Evolutionary conservation across 73 alveolate species (phyloP).

Genomic region (Paramecium sonneborni): DNA sequence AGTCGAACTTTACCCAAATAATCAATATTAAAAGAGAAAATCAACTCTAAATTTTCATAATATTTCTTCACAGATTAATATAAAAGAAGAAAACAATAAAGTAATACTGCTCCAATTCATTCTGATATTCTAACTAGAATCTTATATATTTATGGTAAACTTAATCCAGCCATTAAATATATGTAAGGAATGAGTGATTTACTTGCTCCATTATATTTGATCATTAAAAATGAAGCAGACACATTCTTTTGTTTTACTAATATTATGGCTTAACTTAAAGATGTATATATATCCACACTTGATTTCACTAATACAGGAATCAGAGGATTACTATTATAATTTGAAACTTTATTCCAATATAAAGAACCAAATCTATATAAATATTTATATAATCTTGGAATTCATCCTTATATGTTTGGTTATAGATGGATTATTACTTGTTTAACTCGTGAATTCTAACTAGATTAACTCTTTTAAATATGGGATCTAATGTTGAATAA

Average conservation of each 20-base stretch:
- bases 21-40: background rate
- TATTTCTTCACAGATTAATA: background rate
- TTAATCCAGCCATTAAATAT: conserved; percentile 29
- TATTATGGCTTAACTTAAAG: conserved; percentile 5
- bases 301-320: background rate
- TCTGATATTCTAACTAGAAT: background rate
- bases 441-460: background rate
- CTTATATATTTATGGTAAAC: conserved; percentile 5
- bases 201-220: background rate
- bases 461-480: background rate
- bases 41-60: background rate
- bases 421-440: conserved; percentile 33
- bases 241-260: conserved; percentile 49
- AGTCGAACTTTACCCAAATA: background rate
- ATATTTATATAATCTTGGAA: background rate
- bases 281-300: background rate
- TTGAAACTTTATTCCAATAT: background rate
- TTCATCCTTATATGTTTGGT: conserved; percentile 26
- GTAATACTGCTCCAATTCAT: background rate
- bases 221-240: conserved; percentile 15
- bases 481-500: conserved; percentile 28
- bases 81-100: background rate
- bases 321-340: background rate
- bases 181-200: conserved; percentile 46
- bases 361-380: background rate